These are phyloP conservation scores for Tuber borchii DNA, from an alignment of 495 filamentous ascomycete species.

Conservation along the genomic window DNA sequence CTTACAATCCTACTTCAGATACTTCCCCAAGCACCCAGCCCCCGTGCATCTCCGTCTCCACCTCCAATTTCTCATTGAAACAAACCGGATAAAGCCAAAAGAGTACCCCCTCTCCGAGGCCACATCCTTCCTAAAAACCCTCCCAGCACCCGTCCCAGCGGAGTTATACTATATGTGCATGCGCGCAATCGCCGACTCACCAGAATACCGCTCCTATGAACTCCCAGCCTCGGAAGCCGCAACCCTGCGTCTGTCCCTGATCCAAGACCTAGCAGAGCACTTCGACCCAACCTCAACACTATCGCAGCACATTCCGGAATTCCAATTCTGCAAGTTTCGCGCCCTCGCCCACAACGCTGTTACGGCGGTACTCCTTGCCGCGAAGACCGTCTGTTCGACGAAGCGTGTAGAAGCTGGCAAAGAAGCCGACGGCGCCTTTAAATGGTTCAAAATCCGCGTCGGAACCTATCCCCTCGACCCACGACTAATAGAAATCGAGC, in stretches of 20 bases:
- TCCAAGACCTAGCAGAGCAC: constrained; percentile 14
- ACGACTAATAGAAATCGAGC: constrained; percentile 40
- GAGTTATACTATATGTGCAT: constrained; percentile 45
- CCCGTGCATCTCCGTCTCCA: constrained; percentile 40
- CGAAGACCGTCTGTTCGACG: constrained; percentile 9
- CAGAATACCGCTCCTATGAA: constrained; percentile 19
- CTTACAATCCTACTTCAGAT: constrained; percentile 47
- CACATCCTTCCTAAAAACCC: constrained; percentile 41
- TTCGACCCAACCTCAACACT: constrained; percentile 33
- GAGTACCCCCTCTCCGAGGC: constrained; percentile 41
- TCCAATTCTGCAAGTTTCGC: constrained; percentile 17
- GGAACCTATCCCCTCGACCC: constrained; percentile 16
- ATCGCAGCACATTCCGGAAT: constrained; percentile 37
- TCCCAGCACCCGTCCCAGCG: constrained; percentile 43
- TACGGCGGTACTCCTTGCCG: background rate
- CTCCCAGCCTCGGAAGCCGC: constrained; percentile 3
- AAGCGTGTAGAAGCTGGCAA: background rate
- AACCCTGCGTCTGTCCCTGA: background rate
- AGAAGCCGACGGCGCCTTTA: constrained; percentile 11
- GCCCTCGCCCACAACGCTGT: constrained; percentile 18
- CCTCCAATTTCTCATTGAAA: constrained; percentile 42
- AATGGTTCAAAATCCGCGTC: constrained; percentile 17
- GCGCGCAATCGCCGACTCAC: constrained; percentile 42
- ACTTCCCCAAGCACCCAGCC: constrained; percentile 36
- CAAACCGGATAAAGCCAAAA: constrained; percentile 37